Percentiles rank a stretch among this genome's conserved stretches.
Conservation (phyloP, 345 rosid species). For the Erysimum cheiranthoides region DNA sequence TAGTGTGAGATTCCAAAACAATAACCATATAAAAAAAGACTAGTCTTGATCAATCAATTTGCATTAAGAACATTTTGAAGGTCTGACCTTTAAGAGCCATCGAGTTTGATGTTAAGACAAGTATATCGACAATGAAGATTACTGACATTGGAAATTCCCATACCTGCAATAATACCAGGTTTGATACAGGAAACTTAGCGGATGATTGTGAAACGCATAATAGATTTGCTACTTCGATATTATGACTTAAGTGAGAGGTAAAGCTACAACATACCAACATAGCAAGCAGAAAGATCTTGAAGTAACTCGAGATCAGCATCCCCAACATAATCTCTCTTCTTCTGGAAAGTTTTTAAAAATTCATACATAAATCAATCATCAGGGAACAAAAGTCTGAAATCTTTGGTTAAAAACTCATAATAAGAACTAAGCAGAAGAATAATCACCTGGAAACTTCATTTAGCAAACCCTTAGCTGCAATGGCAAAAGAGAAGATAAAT, state of each 20-base stretch:
- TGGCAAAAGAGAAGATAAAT: slow-evolving; percentile 58
- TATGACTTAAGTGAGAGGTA: background rate
- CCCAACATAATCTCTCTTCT: slow-evolving; percentile 57
- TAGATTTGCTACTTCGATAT: background rate
- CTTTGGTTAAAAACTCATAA: background rate
- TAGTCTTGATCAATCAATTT: background rate
- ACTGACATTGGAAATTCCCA: slow-evolving; percentile 88
- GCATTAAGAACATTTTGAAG: background rate
- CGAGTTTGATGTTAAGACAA: slow-evolving; percentile 75
- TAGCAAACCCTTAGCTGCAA: slow-evolving; percentile 54
- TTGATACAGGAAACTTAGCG: background rate
- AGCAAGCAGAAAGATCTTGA: slow-evolving; percentile 68
- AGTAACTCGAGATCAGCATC: slow-evolving; percentile 77
- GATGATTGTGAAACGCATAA: background rate
- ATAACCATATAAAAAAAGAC: background rate
- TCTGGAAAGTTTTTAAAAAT: slow-evolving; percentile 29
- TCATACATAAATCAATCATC: slow-evolving; percentile 1
- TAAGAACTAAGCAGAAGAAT: background rate
- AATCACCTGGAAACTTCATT: slow-evolving; percentile 58
- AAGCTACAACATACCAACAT: slow-evolving; percentile 62
- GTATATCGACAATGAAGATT: slow-evolving; percentile 68
- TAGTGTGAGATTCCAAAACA: slow-evolving; percentile 24
- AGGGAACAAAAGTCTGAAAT: slow-evolving; percentile 1
- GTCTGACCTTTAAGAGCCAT: slow-evolving; percentile 82
- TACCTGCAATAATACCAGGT: slow-evolving; percentile 53